Base-by-base conservation (phyloP, 257 asterid species). In the Verbena officinalis region DNA sequence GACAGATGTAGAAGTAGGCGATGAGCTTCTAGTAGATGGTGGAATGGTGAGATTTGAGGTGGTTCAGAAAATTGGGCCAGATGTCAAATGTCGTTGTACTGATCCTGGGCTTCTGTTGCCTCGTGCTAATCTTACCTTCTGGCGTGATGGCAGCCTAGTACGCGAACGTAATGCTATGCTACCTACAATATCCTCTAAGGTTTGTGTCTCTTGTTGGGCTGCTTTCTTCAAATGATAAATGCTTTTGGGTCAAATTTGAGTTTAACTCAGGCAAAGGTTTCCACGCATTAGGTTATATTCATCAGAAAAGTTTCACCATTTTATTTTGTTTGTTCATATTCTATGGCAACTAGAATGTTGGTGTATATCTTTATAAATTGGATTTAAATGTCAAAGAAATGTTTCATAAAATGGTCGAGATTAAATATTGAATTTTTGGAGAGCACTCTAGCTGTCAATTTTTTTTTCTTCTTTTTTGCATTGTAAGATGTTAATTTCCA, bases 21-120 rank as follows among this genome's bases (percentile, higher is more conserved):
- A 94, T 81, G 98, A 90, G 30, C 96, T 94, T 67, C 82, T 94
- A 44, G 94, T 91, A 44, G 99, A 94, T 77, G 98, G 98, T 80
- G 98, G 99, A 66, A 94, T 94, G 99, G 99, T 90, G 74, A 85
- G 98, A 74, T 94, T 91, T 85, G 98, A 94, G 68, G 96, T 94
- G 79, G 78, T 84, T 43, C 97, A 90, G 79, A 94, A 83, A 80
- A 80, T 90, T 65, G 99, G 99, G 72, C 99, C 99, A 31, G 99
- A 94, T 83, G 99, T 94, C 20, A 88, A 84, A 75, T 94, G 99
- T 77, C 77, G 60, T 23, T 94, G 99, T 74, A 88, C 98, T 7
- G 99, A 94, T 80, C 93, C 96, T 53, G 99, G 99, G 16, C 99
- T 88, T 72, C 64, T 94, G 16, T 68, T 94, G 59, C 99, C 99